Evolutionary conservation across 441 rosid species (phyloP).

Genomic region (Lepidium campestre): DNA sequence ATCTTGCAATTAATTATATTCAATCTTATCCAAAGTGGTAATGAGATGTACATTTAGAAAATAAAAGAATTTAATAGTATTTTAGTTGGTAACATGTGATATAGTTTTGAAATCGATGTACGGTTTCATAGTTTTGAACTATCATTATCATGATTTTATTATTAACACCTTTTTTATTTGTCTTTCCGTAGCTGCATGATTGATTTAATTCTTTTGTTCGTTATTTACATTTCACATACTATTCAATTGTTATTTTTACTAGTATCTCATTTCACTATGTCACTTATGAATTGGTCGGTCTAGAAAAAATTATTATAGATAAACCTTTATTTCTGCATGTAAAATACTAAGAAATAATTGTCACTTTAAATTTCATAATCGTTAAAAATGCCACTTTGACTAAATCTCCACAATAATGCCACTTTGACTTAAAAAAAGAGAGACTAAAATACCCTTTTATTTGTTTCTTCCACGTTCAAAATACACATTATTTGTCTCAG

Average conservation of each 20-base stretch:
- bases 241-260: background rate
- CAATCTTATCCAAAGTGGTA: slow-evolving; percentile 5
- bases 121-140: background rate
- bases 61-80: background rate
- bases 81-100: background rate
- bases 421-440: no score
- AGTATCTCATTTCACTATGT: background rate
- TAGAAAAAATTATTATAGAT: background rate
- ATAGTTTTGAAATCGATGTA: background rate
- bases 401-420: no score
- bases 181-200: background rate
- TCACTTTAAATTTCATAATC: no score
- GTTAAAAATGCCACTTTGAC: no score
- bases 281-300: background rate
- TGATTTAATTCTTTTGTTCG: background rate
- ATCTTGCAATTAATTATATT: background rate
- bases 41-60: background rate
- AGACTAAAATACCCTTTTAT: no score
- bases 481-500: no score
- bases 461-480: no score
- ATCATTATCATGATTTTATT: background rate
- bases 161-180: background rate
- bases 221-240: background rate
- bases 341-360: no score
- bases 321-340: background rate